Conservation (phyloP, 2,329 filamentous ascomycete genomes). For the Emydomyces testavorans region DNA sequence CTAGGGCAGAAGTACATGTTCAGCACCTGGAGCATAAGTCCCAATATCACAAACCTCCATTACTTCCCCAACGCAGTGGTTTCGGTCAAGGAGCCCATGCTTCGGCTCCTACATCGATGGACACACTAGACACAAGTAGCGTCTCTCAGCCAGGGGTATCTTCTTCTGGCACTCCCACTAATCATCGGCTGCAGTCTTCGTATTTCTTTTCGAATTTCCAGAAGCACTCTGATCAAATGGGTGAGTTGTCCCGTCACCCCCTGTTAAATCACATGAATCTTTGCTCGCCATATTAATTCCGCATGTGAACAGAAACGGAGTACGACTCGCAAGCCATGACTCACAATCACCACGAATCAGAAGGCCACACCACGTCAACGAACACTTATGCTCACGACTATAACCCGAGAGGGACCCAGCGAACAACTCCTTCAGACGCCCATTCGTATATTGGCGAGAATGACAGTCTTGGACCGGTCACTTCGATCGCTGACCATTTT, state of each 20-base stretch:
- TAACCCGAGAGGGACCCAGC: background rate
- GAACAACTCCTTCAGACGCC: background rate
- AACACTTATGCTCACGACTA: conserved; percentile 1
- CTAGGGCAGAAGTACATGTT: conserved; percentile 41
- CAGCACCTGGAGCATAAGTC: conserved; percentile 24
- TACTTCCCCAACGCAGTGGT: background rate
- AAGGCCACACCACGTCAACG: conserved; percentile 1
- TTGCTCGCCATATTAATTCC: conserved; percentile 50
- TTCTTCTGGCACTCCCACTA: background rate
- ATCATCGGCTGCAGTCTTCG: conserved; percentile 33
- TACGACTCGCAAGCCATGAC: conserved; percentile 79
- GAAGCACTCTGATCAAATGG: conserved; percentile 88
- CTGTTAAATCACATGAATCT: conserved; percentile 38
- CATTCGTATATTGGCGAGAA: conserved; percentile 23
- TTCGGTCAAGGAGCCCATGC: conserved; percentile 10
- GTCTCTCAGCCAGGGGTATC: background rate
- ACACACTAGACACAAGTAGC: conserved; percentile 24
- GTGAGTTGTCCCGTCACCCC: conserved; percentile 51
- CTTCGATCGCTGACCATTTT: conserved; percentile 54
- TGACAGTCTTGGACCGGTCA: conserved; percentile 36
- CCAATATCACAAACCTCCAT: conserved; percentile 2
- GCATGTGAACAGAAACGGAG: conserved; percentile 67
- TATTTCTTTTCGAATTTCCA: conserved; percentile 85
- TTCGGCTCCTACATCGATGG: conserved; percentile 30
- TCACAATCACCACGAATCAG: background rate